phyloP scores from a whole-genome alignment of 495 filamentous ascomycete species.

The Podospora appendiculata region DNA sequence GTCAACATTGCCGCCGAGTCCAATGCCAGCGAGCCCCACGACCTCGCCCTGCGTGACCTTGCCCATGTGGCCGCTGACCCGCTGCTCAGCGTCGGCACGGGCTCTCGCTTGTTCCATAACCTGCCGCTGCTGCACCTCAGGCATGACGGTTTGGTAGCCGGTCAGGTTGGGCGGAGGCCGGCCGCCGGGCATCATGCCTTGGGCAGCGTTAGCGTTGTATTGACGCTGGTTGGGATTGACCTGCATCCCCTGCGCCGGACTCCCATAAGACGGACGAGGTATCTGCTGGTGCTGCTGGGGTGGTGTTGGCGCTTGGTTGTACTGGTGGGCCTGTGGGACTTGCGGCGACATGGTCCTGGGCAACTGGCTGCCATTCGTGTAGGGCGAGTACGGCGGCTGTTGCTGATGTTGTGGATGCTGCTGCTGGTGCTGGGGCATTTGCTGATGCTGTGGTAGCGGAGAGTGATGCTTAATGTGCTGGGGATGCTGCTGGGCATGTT shows the following conservation, averaged over 20 bases:
- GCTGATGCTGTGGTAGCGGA: constrained; percentile 19
- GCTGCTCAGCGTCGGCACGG: constrained; percentile 32
- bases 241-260: constrained; percentile 18
- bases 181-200: constrained; percentile 10
- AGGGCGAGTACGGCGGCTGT: constrained; percentile 10
- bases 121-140: constrained; percentile 26
- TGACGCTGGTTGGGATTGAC: constrained; percentile 18
- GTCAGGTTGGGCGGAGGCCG: constrained; percentile 16
- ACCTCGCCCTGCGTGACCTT: constrained; percentile 24
- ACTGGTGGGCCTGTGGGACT: constrained; percentile 17
- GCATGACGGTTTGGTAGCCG: constrained; percentile 30
- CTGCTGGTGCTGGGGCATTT: constrained; percentile 18
- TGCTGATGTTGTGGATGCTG: constrained; percentile 19
- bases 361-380: constrained; percentile 26
- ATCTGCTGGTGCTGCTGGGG: constrained; percentile 26
- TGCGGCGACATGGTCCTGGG: constrained; percentile 27
- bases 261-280: constrained; percentile 15
- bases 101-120: constrained; percentile 40
- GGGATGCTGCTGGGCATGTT: constrained; percentile 20
- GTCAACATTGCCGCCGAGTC: constrained; percentile 26
- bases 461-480: constrained; percentile 27
- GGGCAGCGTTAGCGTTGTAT: constrained; percentile 9
- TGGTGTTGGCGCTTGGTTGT: constrained; percentile 21
- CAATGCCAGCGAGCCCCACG: constrained; percentile 28
- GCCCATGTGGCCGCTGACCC: constrained; percentile 24